Base-by-base conservation (phyloP, 768 basidiomycete species). In the Postia placenta region DNA sequence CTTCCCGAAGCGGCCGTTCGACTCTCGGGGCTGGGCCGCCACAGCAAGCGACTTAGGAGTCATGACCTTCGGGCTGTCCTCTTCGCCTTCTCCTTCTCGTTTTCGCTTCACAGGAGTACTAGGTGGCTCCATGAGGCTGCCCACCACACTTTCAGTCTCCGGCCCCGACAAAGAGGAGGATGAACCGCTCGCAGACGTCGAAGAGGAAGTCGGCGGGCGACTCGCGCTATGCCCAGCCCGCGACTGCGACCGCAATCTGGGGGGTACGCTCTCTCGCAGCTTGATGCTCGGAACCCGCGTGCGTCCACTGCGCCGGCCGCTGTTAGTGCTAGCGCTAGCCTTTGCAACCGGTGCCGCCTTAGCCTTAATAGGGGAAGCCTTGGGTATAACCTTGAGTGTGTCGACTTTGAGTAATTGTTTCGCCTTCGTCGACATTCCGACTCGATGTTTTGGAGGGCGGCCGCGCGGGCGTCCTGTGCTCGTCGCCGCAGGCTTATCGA, bases 1-100 rank as follows among this genome's bases (percentile, higher is more conserved):
- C 68, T 76, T 81, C 28, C 81, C 82, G 54, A 87, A 86, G 15
- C 82, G 72, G 37, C 84, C 84, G 53, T 85, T 84, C 15, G 65
- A 66, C 45, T 79, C 76, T 49, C 84, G 73, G 2, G 84, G 84
- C 57, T 86, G 84, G 11, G 65, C 62, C 36, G 75, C 69, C 27
- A 71, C 64, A 5, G 73, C 72, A 14, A 74, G 63, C 2, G 73
- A 71, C 56, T 74, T 71, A 25, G 73, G 69, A 48, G 66, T 72
- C 17, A 55, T 58, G 1, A 54, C 5, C 30, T 56, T 55, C 3
- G 54, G 40, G 19, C 38, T 28, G 25, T 30, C 47, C 50, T 56
- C 56, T 22, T 39, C 41, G 39, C 39, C 46, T 25, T 37, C 37
- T 1, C 27, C 28, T 3, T 47, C 41, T 14, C 51, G 41, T 4